These are phyloP conservation scores for Oidium heveae DNA, from an alignment of 2,329 filamentous ascomycete species.

Conservation along the genomic window DNA sequence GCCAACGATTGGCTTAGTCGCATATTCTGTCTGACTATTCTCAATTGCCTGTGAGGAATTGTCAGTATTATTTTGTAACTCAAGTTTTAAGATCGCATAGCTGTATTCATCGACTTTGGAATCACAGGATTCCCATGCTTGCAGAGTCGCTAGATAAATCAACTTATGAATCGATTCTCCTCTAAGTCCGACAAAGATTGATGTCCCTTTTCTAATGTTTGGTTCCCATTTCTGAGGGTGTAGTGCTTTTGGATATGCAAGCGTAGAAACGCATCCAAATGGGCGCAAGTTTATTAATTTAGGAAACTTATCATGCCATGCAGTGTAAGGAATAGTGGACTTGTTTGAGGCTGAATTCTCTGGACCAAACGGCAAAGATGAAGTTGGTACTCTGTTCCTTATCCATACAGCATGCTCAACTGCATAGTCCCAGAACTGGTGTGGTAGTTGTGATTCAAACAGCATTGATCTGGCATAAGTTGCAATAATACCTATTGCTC, in stretches of 20 bases:
- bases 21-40: no score
- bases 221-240: no score
- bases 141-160: not conserved
- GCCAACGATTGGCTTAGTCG: no score
- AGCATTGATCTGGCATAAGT: not conserved
- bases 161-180: not conserved
- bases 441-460: not conserved
- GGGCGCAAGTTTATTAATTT: not conserved
- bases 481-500: not conserved
- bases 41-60: no score
- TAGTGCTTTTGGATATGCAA: not conserved
- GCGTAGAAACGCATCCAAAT: not conserved
- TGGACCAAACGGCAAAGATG: not conserved
- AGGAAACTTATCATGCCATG: not conserved
- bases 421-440: not conserved
- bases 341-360: not conserved
- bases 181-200: not conserved
- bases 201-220: no score
- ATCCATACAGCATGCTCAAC: not conserved
- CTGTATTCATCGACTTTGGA: not conserved
- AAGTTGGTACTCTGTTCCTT: not conserved
- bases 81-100: not conserved
- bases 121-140: not conserved
- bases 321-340: not conserved
- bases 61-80: not conserved